phyloP scores from a whole-genome alignment of 2,329 filamentous ascomycete genomes.

The Rhinocladiella similis region DNA sequence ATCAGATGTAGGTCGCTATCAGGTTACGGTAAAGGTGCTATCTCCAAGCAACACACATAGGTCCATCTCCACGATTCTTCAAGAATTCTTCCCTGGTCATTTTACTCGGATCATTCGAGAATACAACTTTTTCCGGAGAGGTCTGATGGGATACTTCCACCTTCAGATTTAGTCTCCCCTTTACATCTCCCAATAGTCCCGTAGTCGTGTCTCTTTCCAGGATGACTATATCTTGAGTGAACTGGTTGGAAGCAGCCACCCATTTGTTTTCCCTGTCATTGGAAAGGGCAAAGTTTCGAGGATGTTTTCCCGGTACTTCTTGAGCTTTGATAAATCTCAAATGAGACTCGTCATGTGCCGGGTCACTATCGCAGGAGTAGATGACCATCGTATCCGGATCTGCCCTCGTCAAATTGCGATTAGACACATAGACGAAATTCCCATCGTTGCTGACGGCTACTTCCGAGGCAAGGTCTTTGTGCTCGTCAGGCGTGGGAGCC shows the following conservation, averaged over 20 bases:
- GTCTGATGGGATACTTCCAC: constrained; percentile 1
- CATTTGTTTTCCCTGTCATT: constrained; percentile 12
- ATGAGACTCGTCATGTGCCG: constrained; percentile 4
- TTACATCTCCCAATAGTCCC: constrained; percentile 6
- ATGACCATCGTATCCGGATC: constrained; percentile 6
- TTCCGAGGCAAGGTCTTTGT: constrained; percentile 12
- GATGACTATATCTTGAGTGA: constrained; percentile 12
- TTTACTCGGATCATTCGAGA: not conserved
- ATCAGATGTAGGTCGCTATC: no score
- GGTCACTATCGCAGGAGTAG: constrained; percentile 12
- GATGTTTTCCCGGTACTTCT: constrained; percentile 6
- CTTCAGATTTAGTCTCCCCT: constrained; percentile 8
- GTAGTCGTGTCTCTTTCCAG: constrained; percentile 10
- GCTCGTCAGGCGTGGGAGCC: not conserved
- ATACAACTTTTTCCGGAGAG: constrained; percentile 4
- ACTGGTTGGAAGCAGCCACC: constrained; percentile 10
- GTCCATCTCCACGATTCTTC: constrained; percentile 2
- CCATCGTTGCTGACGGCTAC: constrained; percentile 14
- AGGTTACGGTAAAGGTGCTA: no score
- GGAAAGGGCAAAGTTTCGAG: constrained; percentile 12
- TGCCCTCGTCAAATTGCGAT: constrained; percentile 4
- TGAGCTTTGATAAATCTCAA: constrained; percentile 5
- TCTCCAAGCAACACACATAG: constrained; percentile 13
- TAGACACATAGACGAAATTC: constrained; percentile 17
- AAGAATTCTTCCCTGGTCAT: not conserved